Base-by-base conservation (phyloP, 768 basidiomycete species). In the Kondoa subrosea region DNA sequence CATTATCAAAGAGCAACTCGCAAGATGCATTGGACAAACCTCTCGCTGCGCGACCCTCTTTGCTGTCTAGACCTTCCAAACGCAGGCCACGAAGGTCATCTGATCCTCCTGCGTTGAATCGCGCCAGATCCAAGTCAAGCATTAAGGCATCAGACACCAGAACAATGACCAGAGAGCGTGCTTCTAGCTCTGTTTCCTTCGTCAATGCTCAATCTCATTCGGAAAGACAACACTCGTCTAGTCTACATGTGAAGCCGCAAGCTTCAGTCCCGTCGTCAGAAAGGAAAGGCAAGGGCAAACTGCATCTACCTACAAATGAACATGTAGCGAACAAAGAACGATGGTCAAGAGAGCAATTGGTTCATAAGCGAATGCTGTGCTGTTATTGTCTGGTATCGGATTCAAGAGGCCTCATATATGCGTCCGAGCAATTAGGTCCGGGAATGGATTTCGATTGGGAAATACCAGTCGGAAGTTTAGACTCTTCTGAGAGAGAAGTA, bases 371-470 rank as follows among this genome's bases (percentile, higher is more conserved):
- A 16, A 27, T 63, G 30, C 12, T 32, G 16, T 3, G 8, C 21
- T 27, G 29, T 32, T 8, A 31, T 31, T 27, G 16, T 33, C 29
- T 63, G 3, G 29, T 63, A 21, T 27, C 61, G 29, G 33, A 27
- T 32, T 32, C 30, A 3, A 32, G 34, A 16, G 61, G 61, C 29
- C 3, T 27, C 27, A 15, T 4, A 25, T 63, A 32, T 16, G 16
- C 27, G 29, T 63, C 61, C 15, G 26, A 27, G 29, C 15, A 17
- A 17, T 21, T 31, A 63, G 61, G 61, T 14, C 61, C 61, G 17
- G 61, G 3, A 3, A 31, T 63, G 16, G 61, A 63, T 32, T 63
- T 63, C n/a, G 61, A 63, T 29, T 63, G 61, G 61, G n/a, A 63
- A 17, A 16, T 63, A 33, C 29, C 21, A 12, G 58, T 27, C n/a